phyloP scores from a whole-genome alignment of 768 basidiomycete genomes.

The Pholiota molesta region DNA sequence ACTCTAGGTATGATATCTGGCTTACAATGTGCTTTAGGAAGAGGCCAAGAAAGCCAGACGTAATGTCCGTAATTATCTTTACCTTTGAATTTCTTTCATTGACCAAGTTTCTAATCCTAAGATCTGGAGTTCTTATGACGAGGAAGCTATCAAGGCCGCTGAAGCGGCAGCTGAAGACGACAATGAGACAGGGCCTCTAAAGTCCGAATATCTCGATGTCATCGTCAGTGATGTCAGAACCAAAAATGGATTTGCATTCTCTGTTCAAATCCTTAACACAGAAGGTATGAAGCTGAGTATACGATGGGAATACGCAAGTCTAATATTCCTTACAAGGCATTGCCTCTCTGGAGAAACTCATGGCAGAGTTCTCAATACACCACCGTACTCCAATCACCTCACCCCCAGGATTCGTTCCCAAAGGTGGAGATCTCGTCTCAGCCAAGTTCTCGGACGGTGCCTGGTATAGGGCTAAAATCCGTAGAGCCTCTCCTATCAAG shows the following conservation, averaged over 20 bases:
- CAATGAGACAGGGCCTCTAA: constrained; percentile 55
- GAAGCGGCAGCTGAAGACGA: constrained; percentile 46
- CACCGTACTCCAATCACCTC: constrained; percentile 66
- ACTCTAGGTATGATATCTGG: neutral
- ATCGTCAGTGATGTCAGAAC: constrained; percentile 88
- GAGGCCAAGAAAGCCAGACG: constrained; percentile 81
- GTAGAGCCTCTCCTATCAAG: constrained; percentile 82
- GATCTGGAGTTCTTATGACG: constrained; percentile 90
- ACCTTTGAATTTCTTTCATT: neutral
- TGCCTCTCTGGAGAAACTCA: constrained; percentile 88
- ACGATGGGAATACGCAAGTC: too few relatives aligned
- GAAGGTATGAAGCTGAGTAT: constrained; percentile 59
- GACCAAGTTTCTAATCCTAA: constrained; percentile 29
- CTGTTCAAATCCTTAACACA: constrained; percentile 90
- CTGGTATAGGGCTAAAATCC: constrained; percentile 96
- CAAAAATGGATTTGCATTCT: constrained; percentile 79
- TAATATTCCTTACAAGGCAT: constrained; percentile 58
- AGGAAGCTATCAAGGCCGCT: constrained; percentile 53
- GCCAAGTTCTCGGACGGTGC: constrained; percentile 93
- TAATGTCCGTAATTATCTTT: constrained; percentile 58
- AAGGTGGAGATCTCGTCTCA: constrained; percentile 87
- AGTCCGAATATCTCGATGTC: constrained; percentile 88
- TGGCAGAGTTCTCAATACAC: constrained; percentile 90
- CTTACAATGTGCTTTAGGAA: constrained; percentile 41
- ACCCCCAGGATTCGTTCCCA: constrained; percentile 76